A percentile compares a stretch with the other conserved stretches of the same genome.
Conservation (phyloP, 768 basidiomycete species). For the Gloeostereum incarnatum region DNA sequence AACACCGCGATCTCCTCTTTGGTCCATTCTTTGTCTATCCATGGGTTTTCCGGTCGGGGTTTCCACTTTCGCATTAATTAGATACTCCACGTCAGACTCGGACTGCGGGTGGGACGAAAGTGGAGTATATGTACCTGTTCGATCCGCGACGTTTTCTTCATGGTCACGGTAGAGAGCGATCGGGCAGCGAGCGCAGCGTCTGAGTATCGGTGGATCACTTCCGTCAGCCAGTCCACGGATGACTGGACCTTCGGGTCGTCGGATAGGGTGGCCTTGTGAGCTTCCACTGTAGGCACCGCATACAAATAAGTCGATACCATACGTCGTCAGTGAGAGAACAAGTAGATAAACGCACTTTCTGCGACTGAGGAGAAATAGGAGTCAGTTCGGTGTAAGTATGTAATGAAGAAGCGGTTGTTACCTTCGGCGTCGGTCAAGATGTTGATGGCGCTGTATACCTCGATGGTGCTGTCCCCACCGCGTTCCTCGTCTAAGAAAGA, state of each 20-base stretch:
- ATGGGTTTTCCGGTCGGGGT: conserved; percentile 46
- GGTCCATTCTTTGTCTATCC: conserved; percentile 64
- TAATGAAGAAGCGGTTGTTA: conserved; percentile 24
- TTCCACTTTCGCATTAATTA: conserved; percentile 50
- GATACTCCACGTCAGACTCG: too few relatives aligned
- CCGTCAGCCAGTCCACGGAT: conserved; percentile 78
- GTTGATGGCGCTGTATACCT: conserved; percentile 58
- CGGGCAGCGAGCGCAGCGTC: conserved; percentile 51
- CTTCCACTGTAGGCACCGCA: conserved; percentile 43
- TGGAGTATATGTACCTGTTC: conserved; percentile 47
- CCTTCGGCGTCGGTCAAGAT: conserved; percentile 60
- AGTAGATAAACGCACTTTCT: conserved; percentile 39
- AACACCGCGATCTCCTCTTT: conserved; percentile 63
- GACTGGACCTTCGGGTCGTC: conserved; percentile 39
- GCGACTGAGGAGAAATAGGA: conserved; percentile 26
- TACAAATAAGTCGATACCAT: conserved; percentile 2
- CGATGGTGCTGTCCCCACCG: conserved; percentile 66
- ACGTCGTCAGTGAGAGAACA: neutral
- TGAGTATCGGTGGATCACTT: conserved; percentile 63
- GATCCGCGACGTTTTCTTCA: conserved; percentile 43
- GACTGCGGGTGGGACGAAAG: neutral
- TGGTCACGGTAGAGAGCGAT: conserved; percentile 53
- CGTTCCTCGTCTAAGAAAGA: conserved; percentile 42
- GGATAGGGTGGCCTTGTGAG: conserved; percentile 48
- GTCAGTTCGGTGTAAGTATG: conserved; percentile 15